Evolutionary conservation across 139 green algal genomes (phyloP).

Genomic region (Tetraselmis chui): DNA sequence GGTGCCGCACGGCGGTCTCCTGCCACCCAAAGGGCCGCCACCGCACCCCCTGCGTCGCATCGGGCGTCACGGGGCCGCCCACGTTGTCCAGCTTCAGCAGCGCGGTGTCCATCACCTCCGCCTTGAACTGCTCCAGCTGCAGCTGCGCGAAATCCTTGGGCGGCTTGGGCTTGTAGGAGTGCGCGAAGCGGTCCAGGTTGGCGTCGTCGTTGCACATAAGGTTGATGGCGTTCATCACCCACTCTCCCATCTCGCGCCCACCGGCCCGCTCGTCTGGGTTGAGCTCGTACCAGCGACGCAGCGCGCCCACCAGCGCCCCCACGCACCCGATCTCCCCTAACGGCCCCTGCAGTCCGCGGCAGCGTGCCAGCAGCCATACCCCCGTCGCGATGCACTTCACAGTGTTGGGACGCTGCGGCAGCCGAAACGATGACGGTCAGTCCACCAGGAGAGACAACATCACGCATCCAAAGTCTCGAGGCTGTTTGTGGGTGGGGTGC

Average conservation of each 20-base stretch:
- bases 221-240: neutral
- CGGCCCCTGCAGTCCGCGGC: neutral
- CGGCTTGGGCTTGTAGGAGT: neutral
- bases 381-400: neutral
- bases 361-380: neutral
- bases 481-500: no score
- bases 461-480: no score
- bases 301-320: neutral
- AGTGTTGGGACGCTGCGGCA: neutral
- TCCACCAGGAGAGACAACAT: no score
- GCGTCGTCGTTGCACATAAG: neutral
- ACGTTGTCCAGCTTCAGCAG: neutral
- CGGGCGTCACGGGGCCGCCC: neutral
- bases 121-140: neutral
- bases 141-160: neutral
- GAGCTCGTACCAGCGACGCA: neutral
- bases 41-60: neutral
- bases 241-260: neutral
- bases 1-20: neutral
- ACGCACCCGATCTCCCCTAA: neutral
- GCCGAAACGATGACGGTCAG: neutral
- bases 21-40: neutral
- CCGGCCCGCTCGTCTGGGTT: neutral
- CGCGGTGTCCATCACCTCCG: neutral
- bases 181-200: neutral